A percentile compares a stretch with the other conserved stretches of the same genome.
phyloP scores from a whole-genome alignment of 2,329 filamentous ascomycete genomes.

The Cucurbitaria berberidis region DNA sequence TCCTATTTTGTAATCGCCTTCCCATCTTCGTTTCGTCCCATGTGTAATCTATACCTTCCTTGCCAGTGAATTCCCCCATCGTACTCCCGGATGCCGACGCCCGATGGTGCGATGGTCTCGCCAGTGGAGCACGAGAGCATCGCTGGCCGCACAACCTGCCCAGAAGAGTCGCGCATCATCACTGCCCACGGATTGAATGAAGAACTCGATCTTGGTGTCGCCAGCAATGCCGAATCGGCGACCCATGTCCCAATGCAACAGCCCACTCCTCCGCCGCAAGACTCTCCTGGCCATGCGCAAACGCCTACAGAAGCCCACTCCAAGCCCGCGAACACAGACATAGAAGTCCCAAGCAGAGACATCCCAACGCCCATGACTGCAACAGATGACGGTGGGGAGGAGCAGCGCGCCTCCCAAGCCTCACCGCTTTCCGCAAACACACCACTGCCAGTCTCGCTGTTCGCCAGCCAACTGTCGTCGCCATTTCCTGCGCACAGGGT shows the following conservation, averaged over 20 bases:
- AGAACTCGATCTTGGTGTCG: slow-evolving; percentile 22
- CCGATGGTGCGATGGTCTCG: slow-evolving; percentile 51
- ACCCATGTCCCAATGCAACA: slow-evolving; percentile 36
- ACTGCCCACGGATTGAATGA: slow-evolving; percentile 40
- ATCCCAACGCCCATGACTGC: slow-evolving; percentile 48
- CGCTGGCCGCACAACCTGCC: slow-evolving; percentile 56
- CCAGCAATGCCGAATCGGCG: slow-evolving; percentile 22
- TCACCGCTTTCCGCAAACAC: slow-evolving; percentile 40
- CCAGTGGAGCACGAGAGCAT: slow-evolving; percentile 51
- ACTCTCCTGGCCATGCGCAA: slow-evolving; percentile 24
- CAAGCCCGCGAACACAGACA: slow-evolving; percentile 40
- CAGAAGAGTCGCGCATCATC: slow-evolving; percentile 49
- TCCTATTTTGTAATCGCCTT: slow-evolving; percentile 14
- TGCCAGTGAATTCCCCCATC: slow-evolving; percentile 38
- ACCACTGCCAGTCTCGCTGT: slow-evolving; percentile 29
- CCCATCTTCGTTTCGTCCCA: slow-evolving; percentile 18
- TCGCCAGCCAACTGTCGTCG: slow-evolving; percentile 35
- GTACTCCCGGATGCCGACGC: slow-evolving; percentile 56
- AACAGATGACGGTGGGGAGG: slow-evolving; percentile 43
- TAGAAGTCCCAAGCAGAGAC: slow-evolving; percentile 45
- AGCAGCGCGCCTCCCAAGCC: slow-evolving; percentile 41
- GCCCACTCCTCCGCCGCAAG: slow-evolving; percentile 45
- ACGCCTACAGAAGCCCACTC: slow-evolving; percentile 27
- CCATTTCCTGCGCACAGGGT: slow-evolving; percentile 46
- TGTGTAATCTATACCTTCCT: slow-evolving; percentile 20